Conservation (phyloP, 1,139 yeast genomes). For the Tardiomyces depauwii region DNA sequence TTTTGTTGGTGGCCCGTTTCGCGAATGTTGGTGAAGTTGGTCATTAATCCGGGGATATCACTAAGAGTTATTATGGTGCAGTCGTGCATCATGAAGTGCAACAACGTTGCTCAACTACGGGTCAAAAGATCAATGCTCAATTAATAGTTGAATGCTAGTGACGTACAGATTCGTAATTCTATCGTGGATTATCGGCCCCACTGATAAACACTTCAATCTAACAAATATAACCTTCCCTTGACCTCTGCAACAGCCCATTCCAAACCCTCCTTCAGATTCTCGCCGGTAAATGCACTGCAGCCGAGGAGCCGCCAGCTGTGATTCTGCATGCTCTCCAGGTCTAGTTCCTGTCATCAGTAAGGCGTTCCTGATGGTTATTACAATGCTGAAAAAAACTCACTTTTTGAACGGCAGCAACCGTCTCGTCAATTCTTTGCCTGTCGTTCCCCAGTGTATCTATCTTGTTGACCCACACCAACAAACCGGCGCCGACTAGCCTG, state of each 20-base stretch:
- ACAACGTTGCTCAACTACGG: too few species aligned
- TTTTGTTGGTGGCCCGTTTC: too few species aligned
- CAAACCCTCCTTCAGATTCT: conserved; percentile 35
- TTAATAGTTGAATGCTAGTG: too few species aligned
- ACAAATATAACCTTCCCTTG: conserved; percentile 26
- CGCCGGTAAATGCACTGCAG: conserved; percentile 51
- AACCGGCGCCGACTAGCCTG: conserved; percentile 53
- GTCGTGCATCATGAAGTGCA: too few species aligned
- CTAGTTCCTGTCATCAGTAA: conserved; percentile 18
- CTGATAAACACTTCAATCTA: conserved; percentile 13
- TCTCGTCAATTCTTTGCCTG: not conserved
- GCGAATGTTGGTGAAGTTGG: too few species aligned
- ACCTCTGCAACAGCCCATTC: conserved; percentile 40
- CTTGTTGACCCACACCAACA: conserved; percentile 36
- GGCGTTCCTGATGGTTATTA: not conserved
- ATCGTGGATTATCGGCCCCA: too few species aligned
- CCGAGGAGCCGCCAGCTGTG: conserved; percentile 33
- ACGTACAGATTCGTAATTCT: too few species aligned
- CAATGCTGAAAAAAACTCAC: not conserved
- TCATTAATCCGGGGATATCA: too few species aligned
- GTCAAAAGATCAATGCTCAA: too few species aligned
- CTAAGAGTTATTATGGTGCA: too few species aligned
- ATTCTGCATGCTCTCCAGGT: conserved; percentile 34
- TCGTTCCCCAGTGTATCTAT: conserved; percentile 24
- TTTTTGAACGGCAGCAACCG: not conserved